Conservation (phyloP, 208 protist genomes). For the Acanthamoeba royreba region DNA sequence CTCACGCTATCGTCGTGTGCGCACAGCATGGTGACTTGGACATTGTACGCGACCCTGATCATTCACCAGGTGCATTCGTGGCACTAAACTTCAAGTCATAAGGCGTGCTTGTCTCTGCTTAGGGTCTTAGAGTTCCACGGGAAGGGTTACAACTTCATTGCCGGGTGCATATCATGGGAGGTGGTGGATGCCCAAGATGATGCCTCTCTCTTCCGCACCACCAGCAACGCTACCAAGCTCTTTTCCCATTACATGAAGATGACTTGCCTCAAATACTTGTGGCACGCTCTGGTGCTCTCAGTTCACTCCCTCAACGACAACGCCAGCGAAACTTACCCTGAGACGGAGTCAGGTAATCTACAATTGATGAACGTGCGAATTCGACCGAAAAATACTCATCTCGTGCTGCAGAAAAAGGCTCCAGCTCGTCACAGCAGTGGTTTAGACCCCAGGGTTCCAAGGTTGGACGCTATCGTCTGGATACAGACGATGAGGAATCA, state of each 20-base stretch:
- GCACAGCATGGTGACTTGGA: not conserved
- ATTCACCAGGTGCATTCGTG: not conserved
- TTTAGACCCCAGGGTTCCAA: not conserved
- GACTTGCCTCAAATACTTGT: not conserved
- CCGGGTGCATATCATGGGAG: not conserved
- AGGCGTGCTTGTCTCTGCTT: not conserved
- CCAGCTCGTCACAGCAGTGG: not conserved
- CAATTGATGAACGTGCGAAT: too few relatives aligned
- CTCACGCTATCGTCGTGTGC: not conserved
- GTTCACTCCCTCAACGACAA: constrained; percentile 27
- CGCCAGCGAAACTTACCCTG: not conserved
- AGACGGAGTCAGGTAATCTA: not conserved
- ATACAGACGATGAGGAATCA: not conserved
- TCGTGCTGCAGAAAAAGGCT: not conserved
- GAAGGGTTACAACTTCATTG: not conserved
- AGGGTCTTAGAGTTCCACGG: not conserved
- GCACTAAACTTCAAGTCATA: not conserved
- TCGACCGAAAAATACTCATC: too few relatives aligned
- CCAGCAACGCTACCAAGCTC: not conserved
- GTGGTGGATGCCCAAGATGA: not conserved
- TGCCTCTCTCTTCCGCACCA: not conserved
- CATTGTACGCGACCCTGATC: too few relatives aligned
- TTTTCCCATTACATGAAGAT: not conserved
- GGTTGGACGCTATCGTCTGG: not conserved
- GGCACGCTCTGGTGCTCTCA: not conserved